A percentile compares a stretch with the other conserved stretches of the same genome.
Evolutionary conservation across 164 flowering plant species (phyloP).

Genomic region (Magnolia changhungtana): DNA sequence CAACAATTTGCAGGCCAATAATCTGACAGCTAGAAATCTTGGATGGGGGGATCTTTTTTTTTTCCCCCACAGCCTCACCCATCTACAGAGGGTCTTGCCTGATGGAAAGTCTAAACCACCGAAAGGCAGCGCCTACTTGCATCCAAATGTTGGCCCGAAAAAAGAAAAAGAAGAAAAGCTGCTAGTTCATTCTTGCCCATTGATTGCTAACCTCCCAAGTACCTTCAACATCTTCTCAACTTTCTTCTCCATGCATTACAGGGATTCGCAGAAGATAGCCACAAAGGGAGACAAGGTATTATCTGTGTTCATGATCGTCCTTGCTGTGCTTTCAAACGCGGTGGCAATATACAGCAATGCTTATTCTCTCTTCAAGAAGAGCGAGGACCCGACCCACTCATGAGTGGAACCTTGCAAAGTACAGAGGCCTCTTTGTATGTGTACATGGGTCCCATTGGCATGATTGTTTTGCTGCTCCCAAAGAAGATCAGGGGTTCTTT

Average conservation of each 20-base stretch:
- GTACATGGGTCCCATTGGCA: background rate
- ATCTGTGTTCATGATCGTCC: slow-evolving; percentile 65
- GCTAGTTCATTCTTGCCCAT: no score
- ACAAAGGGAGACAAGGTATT: slow-evolving; percentile 74
- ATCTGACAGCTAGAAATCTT: no score
- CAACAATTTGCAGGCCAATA: no score
- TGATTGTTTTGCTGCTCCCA: background rate
- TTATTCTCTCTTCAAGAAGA: slow-evolving; percentile 64
- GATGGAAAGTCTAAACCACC: no score
- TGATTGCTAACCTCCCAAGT: background rate
- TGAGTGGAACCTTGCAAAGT: slow-evolving; percentile 15
- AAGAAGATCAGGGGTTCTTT: background rate
- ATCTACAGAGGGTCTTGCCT: no score
- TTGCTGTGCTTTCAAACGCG: slow-evolving; percentile 73
- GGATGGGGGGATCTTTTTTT: no score
- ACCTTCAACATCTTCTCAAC: no score
- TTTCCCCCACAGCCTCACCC: no score
- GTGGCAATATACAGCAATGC: slow-evolving; percentile 93
- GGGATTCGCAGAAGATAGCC: slow-evolving; percentile 72
- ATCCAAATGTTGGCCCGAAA: no score
- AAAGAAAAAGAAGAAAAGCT: no score
- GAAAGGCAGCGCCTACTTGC: no score
- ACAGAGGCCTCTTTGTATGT: background rate
- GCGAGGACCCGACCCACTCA: slow-evolving; percentile 26
- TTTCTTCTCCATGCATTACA: slow-evolving; percentile 22